These are phyloP conservation scores for Thalassiosira profunda DNA, from an alignment of 108 stramenopile species.

Conservation along the genomic window DNA sequence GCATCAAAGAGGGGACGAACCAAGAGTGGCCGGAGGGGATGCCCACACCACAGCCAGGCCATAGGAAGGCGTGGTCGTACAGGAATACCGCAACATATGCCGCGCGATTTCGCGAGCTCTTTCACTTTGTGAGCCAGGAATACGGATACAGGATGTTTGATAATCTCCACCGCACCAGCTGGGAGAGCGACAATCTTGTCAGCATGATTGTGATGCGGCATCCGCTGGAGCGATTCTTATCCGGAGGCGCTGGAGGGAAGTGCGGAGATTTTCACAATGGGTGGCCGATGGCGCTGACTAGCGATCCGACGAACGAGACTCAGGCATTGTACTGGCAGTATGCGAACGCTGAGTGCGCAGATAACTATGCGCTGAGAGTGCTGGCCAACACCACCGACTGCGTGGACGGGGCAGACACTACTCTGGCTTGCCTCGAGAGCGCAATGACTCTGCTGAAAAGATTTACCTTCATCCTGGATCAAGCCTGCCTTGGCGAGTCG, in stretches of 20 bases:
- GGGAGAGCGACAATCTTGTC: conserved; percentile 49
- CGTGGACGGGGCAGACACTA: conserved; percentile 23
- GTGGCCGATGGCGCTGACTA: too few species aligned
- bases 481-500: conserved; percentile 40
- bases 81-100: neutral
- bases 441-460: conserved; percentile 39
- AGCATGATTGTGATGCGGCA: conserved; percentile 49
- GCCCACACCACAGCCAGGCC: too few species aligned
- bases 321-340: conserved; percentile 42
- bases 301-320: conserved; percentile 19
- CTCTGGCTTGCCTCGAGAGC: conserved; percentile 13
- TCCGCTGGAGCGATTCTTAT: conserved; percentile 50
- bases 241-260: conserved; percentile 38
- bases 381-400: conserved; percentile 14
- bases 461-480: conserved; percentile 52
- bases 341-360: conserved; percentile 25
- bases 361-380: conserved; percentile 50
- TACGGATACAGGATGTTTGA: neutral
- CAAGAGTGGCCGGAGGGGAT: too few species aligned
- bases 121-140: conserved; percentile 20
- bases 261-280: conserved; percentile 3
- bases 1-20: neutral
- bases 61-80: too few species aligned
- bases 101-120: conserved; percentile 11
- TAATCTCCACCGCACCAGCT: conserved; percentile 35